Conservation (phyloP, 2,329 filamentous ascomycete species). For the Kalaharituber pfeilii region DNA sequence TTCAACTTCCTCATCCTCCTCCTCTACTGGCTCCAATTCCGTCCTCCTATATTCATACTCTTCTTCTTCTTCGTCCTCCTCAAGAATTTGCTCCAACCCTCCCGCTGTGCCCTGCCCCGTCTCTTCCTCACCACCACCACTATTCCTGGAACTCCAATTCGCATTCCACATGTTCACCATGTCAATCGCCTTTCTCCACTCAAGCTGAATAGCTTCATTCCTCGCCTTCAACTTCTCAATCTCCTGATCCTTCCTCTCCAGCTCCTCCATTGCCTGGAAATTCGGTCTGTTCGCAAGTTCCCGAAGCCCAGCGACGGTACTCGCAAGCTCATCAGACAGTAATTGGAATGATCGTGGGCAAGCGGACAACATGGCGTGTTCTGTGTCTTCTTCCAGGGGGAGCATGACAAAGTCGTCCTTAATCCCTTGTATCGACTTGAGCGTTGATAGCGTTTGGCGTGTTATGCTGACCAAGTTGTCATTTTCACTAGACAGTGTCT, state of each 20-base stretch:
- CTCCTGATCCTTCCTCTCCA: slow-evolving; percentile 80
- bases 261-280: slow-evolving; percentile 88
- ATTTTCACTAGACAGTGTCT: slow-evolving; percentile 78
- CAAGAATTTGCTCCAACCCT: slow-evolving; percentile 46
- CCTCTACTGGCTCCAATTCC: slow-evolving; percentile 22
- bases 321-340: slow-evolving; percentile 55
- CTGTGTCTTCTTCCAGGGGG: slow-evolving; percentile 25
- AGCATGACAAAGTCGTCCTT: slow-evolving; percentile 24
- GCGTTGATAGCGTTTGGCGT: slow-evolving; percentile 48
- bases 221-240: slow-evolving; percentile 66
- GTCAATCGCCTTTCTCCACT: slow-evolving; percentile 75
- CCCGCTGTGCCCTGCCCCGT: slow-evolving; percentile 46
- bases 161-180: slow-evolving; percentile 88
- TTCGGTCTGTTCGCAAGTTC: slow-evolving; percentile 83
- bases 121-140: slow-evolving; percentile 28
- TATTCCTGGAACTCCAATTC: slow-evolving; percentile 57
- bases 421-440: slow-evolving; percentile 52
- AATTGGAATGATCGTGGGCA: slow-evolving; percentile 39
- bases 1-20: no score
- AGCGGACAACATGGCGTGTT: slow-evolving; percentile 29
- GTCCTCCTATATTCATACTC: slow-evolving; percentile 30
- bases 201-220: slow-evolving; percentile 82
- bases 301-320: slow-evolving; percentile 62
- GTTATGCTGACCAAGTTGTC: slow-evolving; percentile 60
- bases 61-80: slow-evolving; percentile 37